Conservation (phyloP, 768 basidiomycete genomes). For the Strobilomyces confusus region DNA sequence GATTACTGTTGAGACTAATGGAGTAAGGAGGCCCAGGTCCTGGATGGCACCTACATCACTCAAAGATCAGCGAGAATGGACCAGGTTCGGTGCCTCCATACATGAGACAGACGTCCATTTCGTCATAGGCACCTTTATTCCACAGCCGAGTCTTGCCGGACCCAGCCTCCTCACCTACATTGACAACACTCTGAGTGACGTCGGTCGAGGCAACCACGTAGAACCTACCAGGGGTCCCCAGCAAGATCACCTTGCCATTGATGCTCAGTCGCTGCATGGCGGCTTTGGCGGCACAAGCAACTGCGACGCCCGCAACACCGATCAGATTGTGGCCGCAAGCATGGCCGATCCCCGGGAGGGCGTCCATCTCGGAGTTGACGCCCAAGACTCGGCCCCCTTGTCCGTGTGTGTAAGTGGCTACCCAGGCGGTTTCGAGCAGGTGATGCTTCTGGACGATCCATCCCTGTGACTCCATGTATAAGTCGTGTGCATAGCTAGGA, state of each 20-base stretch:
- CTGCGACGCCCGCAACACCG: constrained; percentile 59
- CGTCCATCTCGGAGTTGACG: constrained; percentile 50
- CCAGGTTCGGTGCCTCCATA: constrained; percentile 22
- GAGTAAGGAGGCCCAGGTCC: constrained; percentile 71
- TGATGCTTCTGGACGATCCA: constrained; percentile 62
- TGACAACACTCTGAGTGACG: neutral
- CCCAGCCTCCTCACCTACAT: constrained; percentile 72
- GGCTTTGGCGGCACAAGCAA: constrained; percentile 36
- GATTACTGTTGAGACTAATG: constrained; percentile 57
- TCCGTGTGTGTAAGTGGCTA: constrained; percentile 55
- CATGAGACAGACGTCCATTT: constrained; percentile 79
- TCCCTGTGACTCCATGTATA: constrained; percentile 61
- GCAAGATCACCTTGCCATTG: constrained; percentile 49
- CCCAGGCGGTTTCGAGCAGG: constrained; percentile 48
- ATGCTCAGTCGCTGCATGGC: constrained; percentile 60
- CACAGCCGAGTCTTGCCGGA: constrained; percentile 67
- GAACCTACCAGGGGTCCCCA: constrained; percentile 70
- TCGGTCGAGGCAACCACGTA: neutral
- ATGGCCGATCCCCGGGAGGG: constrained; percentile 46
- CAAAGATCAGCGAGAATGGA: neutral
- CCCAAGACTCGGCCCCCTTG: constrained; percentile 68
- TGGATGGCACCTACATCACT: constrained; percentile 64
- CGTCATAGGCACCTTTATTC: constrained; percentile 74
- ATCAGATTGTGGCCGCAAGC: constrained; percentile 85
- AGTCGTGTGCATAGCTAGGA: constrained; percentile 6